A percentile compares a stretch with the other conserved stretches of the same genome.
Evolutionary conservation across 495 filamentous ascomycete species (phyloP).

Genomic region (Venustampulla echinocandica): DNA sequence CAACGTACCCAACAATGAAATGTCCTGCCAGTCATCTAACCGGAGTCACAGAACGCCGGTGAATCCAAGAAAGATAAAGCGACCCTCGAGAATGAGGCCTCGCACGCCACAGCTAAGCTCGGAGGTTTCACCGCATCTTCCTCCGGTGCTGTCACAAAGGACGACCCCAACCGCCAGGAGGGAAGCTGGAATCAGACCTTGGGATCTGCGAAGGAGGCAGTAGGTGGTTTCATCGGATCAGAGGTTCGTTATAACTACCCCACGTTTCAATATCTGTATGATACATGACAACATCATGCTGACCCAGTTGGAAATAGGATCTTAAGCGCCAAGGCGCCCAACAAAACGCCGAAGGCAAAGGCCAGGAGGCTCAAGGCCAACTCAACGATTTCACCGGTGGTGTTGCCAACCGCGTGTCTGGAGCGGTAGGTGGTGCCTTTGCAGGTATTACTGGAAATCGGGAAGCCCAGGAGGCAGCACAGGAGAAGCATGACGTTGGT

Average conservation of each 20-base stretch:
- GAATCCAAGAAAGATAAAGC: slow-evolving; percentile 52
- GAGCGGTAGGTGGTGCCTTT: slow-evolving; percentile 58
- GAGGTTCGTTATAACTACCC: slow-evolving; percentile 54
- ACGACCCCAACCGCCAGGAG: slow-evolving; percentile 59
- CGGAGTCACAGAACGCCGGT: slow-evolving; percentile 32
- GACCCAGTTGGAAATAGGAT: slow-evolving; percentile 26
- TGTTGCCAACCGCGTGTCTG: slow-evolving; percentile 59
- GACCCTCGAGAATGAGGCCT: slow-evolving; percentile 55
- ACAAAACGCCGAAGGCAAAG: slow-evolving; percentile 76
- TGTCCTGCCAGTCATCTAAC: too few species aligned
- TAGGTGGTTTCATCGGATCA: slow-evolving; percentile 67
- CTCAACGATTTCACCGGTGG: slow-evolving; percentile 66
- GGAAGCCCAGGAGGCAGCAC: slow-evolving; percentile 47
- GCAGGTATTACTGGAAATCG: slow-evolving; percentile 66
- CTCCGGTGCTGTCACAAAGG: slow-evolving; percentile 61
- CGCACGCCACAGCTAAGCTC: slow-evolving; percentile 62
- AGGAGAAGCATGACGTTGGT: slow-evolving; percentile 68
- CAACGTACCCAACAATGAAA: neutral
- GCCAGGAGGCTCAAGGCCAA: slow-evolving; percentile 77
- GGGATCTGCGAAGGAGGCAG: slow-evolving; percentile 73
- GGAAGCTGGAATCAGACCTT: slow-evolving; percentile 83
- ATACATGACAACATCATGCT: neutral
- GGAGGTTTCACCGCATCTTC: slow-evolving; percentile 60
- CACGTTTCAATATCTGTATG: neutral
- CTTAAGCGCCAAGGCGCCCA: slow-evolving; percentile 64